These are phyloP conservation scores for Boechera stricta DNA, from an alignment of 345 rosid species.

Conservation along the genomic window DNA sequence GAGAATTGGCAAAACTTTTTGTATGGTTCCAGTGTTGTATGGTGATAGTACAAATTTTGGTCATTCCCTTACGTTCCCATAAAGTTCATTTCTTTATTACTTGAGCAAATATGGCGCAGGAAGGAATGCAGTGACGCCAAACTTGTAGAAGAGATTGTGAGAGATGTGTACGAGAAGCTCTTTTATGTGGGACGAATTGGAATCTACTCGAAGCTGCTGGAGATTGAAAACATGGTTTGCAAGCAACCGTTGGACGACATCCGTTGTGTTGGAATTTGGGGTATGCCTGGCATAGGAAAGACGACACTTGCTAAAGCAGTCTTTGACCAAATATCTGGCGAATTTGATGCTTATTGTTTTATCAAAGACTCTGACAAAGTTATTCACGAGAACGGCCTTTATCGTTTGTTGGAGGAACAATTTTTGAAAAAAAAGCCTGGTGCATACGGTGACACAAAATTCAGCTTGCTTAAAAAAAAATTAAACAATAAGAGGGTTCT, in stretches of 20 bases:
- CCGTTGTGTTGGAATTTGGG: conserved; percentile 15
- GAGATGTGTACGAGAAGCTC: conserved; percentile 1
- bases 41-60: too few species aligned
- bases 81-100: too few species aligned
- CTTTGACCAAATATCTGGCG: background rate
- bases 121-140: conserved; percentile 8
- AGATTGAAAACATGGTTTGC: conserved; percentile 9
- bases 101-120: background rate
- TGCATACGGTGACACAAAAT: background rate
- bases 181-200: background rate
- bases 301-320: conserved; percentile 25
- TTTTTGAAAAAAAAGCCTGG: background rate
- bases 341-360: conserved; percentile 7
- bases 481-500: background rate
- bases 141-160: conserved; percentile 17
- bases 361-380: background rate
- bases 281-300: conserved; percentile 33
- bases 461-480: background rate
- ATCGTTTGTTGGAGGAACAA: background rate
- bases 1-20: too few species aligned
- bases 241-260: background rate
- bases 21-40: too few species aligned
- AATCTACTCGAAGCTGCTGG: conserved; percentile 12
- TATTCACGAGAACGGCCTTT: conserved; percentile 4
- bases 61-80: too few species aligned